Evolutionary conservation across 345 rosid species (phyloP).

Genomic region (Citrus sinensis): DNA sequence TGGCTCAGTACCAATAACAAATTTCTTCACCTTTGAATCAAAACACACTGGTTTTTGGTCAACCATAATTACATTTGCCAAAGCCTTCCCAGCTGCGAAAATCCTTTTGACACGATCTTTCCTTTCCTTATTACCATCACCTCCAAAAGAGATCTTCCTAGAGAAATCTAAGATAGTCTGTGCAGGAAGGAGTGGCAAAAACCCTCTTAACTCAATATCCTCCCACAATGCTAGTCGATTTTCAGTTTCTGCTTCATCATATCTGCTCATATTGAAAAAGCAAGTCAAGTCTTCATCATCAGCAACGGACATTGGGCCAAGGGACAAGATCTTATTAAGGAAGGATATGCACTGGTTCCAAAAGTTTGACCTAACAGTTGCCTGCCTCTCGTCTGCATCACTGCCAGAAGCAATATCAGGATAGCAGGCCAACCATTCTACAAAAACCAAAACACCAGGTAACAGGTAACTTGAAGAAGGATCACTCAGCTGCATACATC

Average conservation of each 20-base stretch:
- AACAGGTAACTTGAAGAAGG: conserved; percentile 71
- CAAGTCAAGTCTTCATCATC: conserved; percentile 78
- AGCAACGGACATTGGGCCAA: conserved; percentile 47
- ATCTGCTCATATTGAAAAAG: conserved; percentile 79
- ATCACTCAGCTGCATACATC: conserved; percentile 64
- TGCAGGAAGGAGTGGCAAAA: conserved; percentile 81
- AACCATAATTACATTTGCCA: conserved; percentile 52
- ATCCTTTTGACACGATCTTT: conserved; percentile 69
- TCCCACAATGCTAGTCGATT: conserved; percentile 89
- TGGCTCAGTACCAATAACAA: conserved; percentile 63
- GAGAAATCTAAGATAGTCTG: conserved; percentile 86
- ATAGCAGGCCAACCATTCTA: conserved; percentile 93
- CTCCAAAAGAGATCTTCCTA: conserved; percentile 59
- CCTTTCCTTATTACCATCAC: conserved; percentile 64
- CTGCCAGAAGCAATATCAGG: conserved; percentile 68
- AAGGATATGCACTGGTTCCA: conserved; percentile 69
- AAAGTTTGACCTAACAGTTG: conserved; percentile 51
- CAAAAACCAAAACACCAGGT: conserved; percentile 77
- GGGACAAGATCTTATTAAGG: conserved; percentile 60
- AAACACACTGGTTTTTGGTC: conserved; percentile 56
- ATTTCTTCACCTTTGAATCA: conserved; percentile 73
- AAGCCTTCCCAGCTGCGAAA: conserved; percentile 82
- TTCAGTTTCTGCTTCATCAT: conserved; percentile 90
- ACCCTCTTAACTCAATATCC: conserved; percentile 92
- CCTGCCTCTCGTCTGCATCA: conserved; percentile 70